A percentile compares a stretch with the other conserved stretches of the same genome.
Evolutionary conservation across 177 flowering plant genomes (phyloP).

Genomic region (Vitis hybrid): DNA sequence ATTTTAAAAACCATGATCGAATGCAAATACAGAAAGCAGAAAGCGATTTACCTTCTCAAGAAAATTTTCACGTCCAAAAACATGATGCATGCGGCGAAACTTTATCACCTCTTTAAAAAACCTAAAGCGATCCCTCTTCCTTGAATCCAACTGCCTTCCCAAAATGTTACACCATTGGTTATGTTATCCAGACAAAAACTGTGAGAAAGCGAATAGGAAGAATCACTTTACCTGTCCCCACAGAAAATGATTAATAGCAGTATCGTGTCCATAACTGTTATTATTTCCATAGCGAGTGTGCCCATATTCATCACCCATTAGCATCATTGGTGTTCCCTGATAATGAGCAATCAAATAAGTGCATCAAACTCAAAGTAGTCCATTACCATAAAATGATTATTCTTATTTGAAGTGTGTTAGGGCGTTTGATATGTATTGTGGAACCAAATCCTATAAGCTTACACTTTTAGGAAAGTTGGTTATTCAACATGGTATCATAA

Average conservation of each 20-base stretch:
- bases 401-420: too few relatives aligned
- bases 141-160: conserved; percentile 56
- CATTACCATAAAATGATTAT: neutral
- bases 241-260: conserved; percentile 74
- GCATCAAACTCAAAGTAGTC: neutral
- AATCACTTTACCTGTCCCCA: conserved; percentile 61
- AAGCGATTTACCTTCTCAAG: conserved; percentile 52
- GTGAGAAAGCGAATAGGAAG: neutral
- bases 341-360: conserved; percentile 1
- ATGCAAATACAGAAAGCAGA: conserved; percentile 2
- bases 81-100: conserved; percentile 52
- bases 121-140: conserved; percentile 60
- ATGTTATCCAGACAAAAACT: neutral
- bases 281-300: conserved; percentile 96
- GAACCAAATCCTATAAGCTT: too few relatives aligned
- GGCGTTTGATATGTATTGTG: too few relatives aligned
- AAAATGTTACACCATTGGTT: conserved; percentile 8
- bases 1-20: neutral
- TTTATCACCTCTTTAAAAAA: conserved; percentile 84
- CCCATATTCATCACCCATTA: conserved; percentile 99
- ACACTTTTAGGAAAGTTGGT: too few relatives aligned
- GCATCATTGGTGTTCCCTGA: conserved; percentile 97
- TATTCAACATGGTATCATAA: too few relatives aligned
- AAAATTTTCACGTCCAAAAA: conserved; percentile 64
- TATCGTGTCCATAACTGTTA: conserved; percentile 97